These are phyloP conservation scores for Thalassiosira livingstoniorum DNA, from an alignment of 352 stramenopile genomes.

Conservation along the genomic window DNA sequence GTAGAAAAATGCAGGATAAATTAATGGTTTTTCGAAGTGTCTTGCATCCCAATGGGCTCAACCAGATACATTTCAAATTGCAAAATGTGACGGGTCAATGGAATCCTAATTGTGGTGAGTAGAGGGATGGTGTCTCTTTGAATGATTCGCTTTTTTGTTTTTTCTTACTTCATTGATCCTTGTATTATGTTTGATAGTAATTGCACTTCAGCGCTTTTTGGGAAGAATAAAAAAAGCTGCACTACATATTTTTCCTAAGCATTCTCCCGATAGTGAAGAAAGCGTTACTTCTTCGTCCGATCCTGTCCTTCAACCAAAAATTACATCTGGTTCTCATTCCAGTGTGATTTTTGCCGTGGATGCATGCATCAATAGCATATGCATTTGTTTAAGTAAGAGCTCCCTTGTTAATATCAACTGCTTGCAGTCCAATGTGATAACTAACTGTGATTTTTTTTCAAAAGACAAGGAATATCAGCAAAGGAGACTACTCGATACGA, in stretches of 20 bases:
- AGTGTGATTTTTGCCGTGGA: background rate
- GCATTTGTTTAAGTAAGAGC: too few relatives aligned
- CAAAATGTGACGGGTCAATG: slow-evolving; percentile 70
- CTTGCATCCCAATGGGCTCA: slow-evolving; percentile 19
- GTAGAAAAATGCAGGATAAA: background rate
- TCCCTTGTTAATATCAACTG: too few relatives aligned
- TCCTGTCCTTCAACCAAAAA: too few relatives aligned
- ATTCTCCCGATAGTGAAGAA: slow-evolving; percentile 12
- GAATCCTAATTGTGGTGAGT: too few relatives aligned
- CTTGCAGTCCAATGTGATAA: slow-evolving; percentile 6
- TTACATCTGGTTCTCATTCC: too few relatives aligned
- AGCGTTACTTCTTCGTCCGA: too few relatives aligned
- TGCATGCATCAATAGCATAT: slow-evolving; percentile 10
- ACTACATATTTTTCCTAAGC: slow-evolving; percentile 36
- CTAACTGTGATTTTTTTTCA: slow-evolving; percentile 2
- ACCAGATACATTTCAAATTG: slow-evolving; percentile 50
- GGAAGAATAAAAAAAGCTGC: slow-evolving; percentile 75
- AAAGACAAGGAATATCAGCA: slow-evolving; percentile 84
- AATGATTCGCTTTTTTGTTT: too few relatives aligned
- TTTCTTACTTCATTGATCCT: too few relatives aligned
- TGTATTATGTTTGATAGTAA: slow-evolving; percentile 77
- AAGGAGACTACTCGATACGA: slow-evolving; percentile 61
- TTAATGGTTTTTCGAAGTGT: slow-evolving; percentile 40
- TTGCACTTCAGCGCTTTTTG: slow-evolving; percentile 81
- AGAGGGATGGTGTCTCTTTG: too few relatives aligned